Conservation (phyloP, 1,284 basidiomycete species). For the Fomitopsis schrenkii region DNA sequence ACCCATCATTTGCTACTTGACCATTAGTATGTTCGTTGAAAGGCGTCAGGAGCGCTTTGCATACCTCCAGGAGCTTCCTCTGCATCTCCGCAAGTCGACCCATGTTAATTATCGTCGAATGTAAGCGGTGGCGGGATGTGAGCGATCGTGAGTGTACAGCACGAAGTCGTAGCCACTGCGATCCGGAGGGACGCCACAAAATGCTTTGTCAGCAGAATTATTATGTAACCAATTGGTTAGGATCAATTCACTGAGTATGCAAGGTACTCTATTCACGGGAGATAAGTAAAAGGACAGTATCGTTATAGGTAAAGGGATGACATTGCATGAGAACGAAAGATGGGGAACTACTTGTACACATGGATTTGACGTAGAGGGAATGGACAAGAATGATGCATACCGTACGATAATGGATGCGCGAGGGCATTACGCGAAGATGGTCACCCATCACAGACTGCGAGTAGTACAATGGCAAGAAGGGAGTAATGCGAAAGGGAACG, state of each 20-base stretch:
- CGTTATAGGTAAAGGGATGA: neutral
- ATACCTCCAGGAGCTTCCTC: conserved; percentile 85
- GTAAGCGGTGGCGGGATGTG: too few relatives aligned
- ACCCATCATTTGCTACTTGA: conserved; percentile 95
- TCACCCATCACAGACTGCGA: neutral
- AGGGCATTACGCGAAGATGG: neutral
- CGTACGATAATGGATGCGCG: neutral
- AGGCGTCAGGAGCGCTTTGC: conserved; percentile 14
- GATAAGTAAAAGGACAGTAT: neutral
- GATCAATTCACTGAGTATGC: neutral
- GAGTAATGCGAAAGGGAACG: neutral
- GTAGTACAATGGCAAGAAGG: neutral
- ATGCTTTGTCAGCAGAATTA: neutral
- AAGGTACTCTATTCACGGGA: neutral
- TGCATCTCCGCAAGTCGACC: conserved; percentile 88
- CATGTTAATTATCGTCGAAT: conserved; percentile 38
- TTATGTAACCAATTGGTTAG: neutral
- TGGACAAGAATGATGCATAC: neutral
- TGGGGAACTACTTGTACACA: neutral
- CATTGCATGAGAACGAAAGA: neutral
- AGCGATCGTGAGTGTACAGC: neutral
- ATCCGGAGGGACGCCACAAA: neutral
- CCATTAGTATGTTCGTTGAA: conserved; percentile 7
- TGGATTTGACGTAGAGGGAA: neutral
- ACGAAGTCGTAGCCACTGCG: neutral